Evolutionary conservation across 345 rosid species (phyloP).

Genomic region (Toxicodendron radicans): DNA sequence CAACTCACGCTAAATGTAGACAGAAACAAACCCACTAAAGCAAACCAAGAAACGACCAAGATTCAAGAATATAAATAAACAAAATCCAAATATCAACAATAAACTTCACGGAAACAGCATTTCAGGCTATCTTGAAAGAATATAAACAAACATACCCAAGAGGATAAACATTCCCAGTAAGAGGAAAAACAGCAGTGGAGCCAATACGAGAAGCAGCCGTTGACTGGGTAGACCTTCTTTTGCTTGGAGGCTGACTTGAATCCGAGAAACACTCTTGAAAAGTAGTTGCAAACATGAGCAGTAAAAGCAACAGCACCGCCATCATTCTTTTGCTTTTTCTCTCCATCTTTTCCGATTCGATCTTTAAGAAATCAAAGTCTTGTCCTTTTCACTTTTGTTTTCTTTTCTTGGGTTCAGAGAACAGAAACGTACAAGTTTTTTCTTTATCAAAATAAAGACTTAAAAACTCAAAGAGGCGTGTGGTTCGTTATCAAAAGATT

Average conservation of each 20-base stretch:
- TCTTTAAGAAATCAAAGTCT: not conserved
- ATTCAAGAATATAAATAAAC: not conserved
- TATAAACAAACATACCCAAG: constrained; percentile 58
- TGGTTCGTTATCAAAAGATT: no score
- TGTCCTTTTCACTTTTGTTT: not conserved
- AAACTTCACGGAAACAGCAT: not conserved
- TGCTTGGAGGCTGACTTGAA: constrained; percentile 24
- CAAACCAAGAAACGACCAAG: not conserved
- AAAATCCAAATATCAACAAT: not conserved
- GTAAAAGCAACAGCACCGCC: not conserved
- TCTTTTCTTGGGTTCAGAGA: not conserved
- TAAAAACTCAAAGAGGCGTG: no score
- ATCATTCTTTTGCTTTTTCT: not conserved
- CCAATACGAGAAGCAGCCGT: constrained; percentile 16
- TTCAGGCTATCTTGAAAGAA: not conserved
- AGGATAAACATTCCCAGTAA: constrained; percentile 87
- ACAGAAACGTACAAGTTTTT: not conserved
- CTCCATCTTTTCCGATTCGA: constrained; percentile 19
- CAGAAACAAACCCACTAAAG: not conserved
- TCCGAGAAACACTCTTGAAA: constrained; percentile 35
- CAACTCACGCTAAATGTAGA: not conserved
- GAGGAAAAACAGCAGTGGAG: constrained; percentile 61
- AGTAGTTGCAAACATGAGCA: constrained; percentile 18
- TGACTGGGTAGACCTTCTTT: constrained; percentile 24
- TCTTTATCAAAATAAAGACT: no score